Conservation (phyloP, 805 yeast species). For the Komagataella populi region DNA sequence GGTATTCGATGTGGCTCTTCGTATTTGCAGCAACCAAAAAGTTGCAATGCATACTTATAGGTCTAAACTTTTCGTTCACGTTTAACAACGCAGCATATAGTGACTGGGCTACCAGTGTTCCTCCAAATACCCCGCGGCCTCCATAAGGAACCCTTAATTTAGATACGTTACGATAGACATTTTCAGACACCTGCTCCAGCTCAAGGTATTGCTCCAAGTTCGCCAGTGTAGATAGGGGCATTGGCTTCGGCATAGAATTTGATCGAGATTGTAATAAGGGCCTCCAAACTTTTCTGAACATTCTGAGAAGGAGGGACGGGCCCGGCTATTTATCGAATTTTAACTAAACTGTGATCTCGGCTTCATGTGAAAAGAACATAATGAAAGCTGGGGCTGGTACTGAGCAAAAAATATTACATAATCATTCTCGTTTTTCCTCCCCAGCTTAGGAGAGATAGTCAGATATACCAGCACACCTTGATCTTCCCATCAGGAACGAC, state of each 20-base stretch:
- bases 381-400: background rate
- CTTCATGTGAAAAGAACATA: background rate
- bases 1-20: constrained; percentile 30
- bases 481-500: background rate
- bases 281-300: background rate
- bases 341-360: background rate
- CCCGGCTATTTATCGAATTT: background rate
- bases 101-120: constrained; percentile 55
- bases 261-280: background rate
- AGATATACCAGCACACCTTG: background rate
- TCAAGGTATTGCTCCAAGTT: constrained; percentile 6
- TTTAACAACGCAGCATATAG: constrained; percentile 44
- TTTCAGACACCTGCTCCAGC: constrained; percentile 8
- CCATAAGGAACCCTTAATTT: constrained; percentile 27
- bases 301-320: background rate
- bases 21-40: constrained; percentile 44
- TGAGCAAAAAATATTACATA: background rate
- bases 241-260: background rate
- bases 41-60: constrained; percentile 50
- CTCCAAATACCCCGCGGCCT: constrained; percentile 62
- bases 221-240: background rate
- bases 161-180: constrained; percentile 12
- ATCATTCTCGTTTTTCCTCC: background rate
- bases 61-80: constrained; percentile 23
- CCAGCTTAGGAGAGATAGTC: background rate